Percentiles rank a stretch among this genome's conserved stretches.
These are phyloP conservation scores for Capronia americana DNA, from an alignment of 2,329 filamentous ascomycete species.

Conservation along the genomic window DNA sequence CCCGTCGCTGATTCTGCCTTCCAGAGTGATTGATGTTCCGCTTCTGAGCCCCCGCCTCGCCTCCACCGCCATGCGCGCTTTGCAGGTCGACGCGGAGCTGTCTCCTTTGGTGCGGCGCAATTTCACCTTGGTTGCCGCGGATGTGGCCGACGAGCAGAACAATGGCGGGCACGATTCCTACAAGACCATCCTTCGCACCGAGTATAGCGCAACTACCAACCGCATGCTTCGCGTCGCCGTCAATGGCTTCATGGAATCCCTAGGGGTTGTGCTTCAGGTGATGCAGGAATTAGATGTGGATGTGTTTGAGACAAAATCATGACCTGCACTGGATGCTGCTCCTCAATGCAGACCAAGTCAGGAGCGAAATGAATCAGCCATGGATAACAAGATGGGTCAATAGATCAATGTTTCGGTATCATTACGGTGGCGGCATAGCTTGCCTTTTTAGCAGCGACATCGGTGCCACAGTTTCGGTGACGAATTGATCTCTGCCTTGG, in stretches of 20 bases:
- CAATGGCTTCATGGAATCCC: slow-evolving; percentile 93
- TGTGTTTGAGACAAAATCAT: slow-evolving; percentile 61
- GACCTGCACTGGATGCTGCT: neutral
- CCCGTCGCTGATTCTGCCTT: slow-evolving; percentile 9
- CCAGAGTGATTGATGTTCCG: slow-evolving; percentile 76
- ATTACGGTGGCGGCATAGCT: neutral
- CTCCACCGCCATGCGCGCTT: slow-evolving; percentile 72
- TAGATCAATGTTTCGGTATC: neutral
- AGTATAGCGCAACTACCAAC: slow-evolving; percentile 89
- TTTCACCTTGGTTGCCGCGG: slow-evolving; percentile 62
- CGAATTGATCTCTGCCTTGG: neutral
- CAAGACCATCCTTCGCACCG: slow-evolving; percentile 68
- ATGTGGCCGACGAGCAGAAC: slow-evolving; percentile 37
- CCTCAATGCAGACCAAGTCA: neutral
- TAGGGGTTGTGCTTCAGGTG: slow-evolving; percentile 82
- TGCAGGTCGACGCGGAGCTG: slow-evolving; percentile 87
- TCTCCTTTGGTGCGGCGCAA: slow-evolving; percentile 79
- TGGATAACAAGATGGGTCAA: neutral
- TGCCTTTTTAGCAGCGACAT: neutral
- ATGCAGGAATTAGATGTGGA: slow-evolving; percentile 92
- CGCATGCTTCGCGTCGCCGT: slow-evolving; percentile 95
- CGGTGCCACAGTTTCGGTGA: neutral
- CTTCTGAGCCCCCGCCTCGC: slow-evolving; percentile 83
- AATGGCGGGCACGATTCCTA: slow-evolving; percentile 43
- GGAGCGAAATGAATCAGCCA: neutral